Evolutionary conservation across 345 rosid species (phyloP).

Genomic region (Raphanus raphanistrum): DNA sequence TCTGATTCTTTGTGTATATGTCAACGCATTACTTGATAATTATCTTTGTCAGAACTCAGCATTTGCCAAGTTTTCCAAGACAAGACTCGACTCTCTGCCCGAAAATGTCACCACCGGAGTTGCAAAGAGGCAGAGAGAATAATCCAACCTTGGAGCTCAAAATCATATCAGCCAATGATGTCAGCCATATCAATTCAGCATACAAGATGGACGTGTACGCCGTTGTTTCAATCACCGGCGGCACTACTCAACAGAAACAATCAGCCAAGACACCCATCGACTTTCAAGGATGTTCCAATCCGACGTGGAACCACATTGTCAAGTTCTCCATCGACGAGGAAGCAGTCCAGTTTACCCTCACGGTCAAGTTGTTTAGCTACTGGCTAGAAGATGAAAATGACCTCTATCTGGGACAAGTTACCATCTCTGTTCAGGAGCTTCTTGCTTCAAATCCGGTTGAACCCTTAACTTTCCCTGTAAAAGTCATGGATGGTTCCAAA

Average conservation of each 20-base stretch:
- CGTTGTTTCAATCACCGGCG: constrained; percentile 51
- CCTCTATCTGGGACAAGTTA: constrained; percentile 54
- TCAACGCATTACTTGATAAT: not conserved
- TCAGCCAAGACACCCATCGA: constrained; percentile 46
- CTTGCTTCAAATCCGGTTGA: constrained; percentile 16
- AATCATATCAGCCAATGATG: constrained; percentile 52
- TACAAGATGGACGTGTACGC: constrained; percentile 68
- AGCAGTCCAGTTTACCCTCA: constrained; percentile 38
- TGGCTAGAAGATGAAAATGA: constrained; percentile 54
- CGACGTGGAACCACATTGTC: constrained; percentile 62
- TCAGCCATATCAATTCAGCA: constrained; percentile 41
- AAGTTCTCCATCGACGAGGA: constrained; percentile 51
- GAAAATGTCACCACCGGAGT: not conserved
- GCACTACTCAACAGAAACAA: constrained; percentile 33
- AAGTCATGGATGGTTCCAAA: constrained; percentile 38
- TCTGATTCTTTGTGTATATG: too few species aligned
- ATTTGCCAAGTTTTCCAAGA: not conserved
- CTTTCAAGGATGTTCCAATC: constrained; percentile 47
- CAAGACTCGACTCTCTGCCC: not conserved
- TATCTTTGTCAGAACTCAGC: not conserved
- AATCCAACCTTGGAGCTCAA: constrained; percentile 53
- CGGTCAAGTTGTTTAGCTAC: constrained; percentile 42
- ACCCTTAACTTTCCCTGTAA: constrained; percentile 35
- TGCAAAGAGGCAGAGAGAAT: constrained; percentile 14
- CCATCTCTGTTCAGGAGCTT: constrained; percentile 60